These are phyloP conservation scores for Ustilago loliicola DNA, from an alignment of 1,284 basidiomycete genomes.

Conservation along the genomic window DNA sequence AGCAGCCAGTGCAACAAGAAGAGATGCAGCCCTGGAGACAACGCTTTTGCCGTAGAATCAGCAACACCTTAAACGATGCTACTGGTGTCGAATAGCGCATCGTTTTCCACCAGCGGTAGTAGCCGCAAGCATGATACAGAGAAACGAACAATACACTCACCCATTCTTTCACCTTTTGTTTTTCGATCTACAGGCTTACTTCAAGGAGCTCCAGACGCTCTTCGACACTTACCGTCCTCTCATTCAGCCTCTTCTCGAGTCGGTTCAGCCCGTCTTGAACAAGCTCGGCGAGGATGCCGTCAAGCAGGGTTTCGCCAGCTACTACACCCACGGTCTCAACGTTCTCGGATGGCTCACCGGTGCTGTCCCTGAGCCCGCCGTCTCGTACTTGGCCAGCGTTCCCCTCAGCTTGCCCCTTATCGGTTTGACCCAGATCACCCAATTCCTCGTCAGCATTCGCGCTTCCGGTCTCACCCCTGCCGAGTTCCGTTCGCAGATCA, in stretches of 20 bases:
- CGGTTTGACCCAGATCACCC: slow-evolving; percentile 92
- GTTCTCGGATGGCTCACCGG: slow-evolving; percentile 87
- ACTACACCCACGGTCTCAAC: slow-evolving; percentile 86
- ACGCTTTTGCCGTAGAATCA: background rate
- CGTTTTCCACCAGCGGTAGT: background rate
- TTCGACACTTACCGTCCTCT: slow-evolving; percentile 92
- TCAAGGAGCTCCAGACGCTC: slow-evolving; percentile 91
- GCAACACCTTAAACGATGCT: background rate
- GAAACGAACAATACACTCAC: slow-evolving; percentile 13
- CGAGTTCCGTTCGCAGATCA: slow-evolving; percentile 81
- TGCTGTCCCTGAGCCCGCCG: slow-evolving; percentile 78
- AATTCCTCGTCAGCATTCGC: slow-evolving; percentile 86
- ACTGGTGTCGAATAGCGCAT: background rate
- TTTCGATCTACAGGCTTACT: slow-evolving; percentile 79
- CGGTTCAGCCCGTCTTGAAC: slow-evolving; percentile 73
- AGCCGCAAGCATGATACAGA: background rate
- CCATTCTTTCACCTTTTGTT: background rate
- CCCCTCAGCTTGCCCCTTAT: slow-evolving; percentile 96
- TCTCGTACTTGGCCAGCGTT: slow-evolving; percentile 90
- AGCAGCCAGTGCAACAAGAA: background rate
- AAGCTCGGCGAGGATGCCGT: slow-evolving; percentile 58
- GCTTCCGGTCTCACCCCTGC: slow-evolving; percentile 82
- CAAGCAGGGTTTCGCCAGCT: slow-evolving; percentile 76
- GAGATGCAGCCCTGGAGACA: background rate
- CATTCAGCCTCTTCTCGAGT: slow-evolving; percentile 79